These are phyloP conservation scores for Prunella vulgaris DNA, from an alignment of 257 asterid species.

Conservation along the genomic window DNA sequence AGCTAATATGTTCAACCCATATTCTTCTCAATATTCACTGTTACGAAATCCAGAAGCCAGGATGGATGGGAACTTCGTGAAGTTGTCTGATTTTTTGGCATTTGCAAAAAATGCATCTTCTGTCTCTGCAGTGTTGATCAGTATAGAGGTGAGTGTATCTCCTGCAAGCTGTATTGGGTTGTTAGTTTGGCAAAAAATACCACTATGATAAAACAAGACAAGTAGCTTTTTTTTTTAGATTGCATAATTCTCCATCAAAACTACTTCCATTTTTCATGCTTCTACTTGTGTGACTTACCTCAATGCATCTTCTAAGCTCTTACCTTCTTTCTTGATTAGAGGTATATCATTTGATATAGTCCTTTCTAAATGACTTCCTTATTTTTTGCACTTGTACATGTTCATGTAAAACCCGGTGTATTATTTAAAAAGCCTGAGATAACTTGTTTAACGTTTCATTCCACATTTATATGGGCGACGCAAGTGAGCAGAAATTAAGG, in stretches of 20 bases:
- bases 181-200: not conserved
- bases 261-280: not conserved
- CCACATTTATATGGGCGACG: too few species aligned
- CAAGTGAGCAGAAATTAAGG: too few species aligned
- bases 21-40: slow-evolving; percentile 7
- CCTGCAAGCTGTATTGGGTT: slow-evolving; percentile 2
- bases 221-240: not conserved
- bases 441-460: too few species aligned
- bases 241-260: not conserved
- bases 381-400: too few species aligned
- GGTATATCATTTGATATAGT: too few species aligned
- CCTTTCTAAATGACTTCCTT: too few species aligned
- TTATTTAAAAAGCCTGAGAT: too few species aligned
- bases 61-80: slow-evolving; percentile 38
- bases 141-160: slow-evolving; percentile 54
- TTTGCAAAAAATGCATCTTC: slow-evolving; percentile 54
- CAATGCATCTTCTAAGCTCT: too few species aligned
- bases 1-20: slow-evolving; percentile 59
- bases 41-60: slow-evolving; percentile 49
- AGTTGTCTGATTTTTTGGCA: slow-evolving; percentile 55
- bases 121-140: slow-evolving; percentile 64
- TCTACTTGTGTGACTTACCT: not conserved
- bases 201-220: not conserved
- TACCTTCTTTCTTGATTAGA: too few species aligned
- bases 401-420: too few species aligned